Base-by-base conservation (phyloP, 2,329 filamentous ascomycete genomes). In the Cryphonectria parasitica region DNA sequence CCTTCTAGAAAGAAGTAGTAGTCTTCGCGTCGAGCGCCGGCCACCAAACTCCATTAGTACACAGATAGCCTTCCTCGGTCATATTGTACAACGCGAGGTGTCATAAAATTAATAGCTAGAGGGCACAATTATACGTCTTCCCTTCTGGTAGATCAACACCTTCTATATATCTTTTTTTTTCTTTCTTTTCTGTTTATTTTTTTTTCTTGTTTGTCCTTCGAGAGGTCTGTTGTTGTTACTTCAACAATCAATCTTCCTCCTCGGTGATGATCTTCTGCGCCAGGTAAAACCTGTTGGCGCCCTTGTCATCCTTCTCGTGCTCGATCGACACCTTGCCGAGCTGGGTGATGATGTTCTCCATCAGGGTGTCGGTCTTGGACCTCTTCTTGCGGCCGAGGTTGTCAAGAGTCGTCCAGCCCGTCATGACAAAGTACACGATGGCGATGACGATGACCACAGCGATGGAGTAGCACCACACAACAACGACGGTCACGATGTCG, bases 341-440 rank as follows among this genome's bases (percentile, higher is more conserved):
- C 74, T 89, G 87, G 62, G 84, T 86, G 76, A 91, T 86, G 81
- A 90, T 88, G 82, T 90, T 90, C 85, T 90, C 89, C 79, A 90
- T 87, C 74, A 87, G 83, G 74, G 87, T 89, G 78, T 90, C 88
- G 81, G 87, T 86, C 76, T 83, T 81, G 77, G 82, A 85, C 75
- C 89, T 86, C 81, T 88, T 85, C 82, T 88, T 87, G 79, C 89
- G 87, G 72, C 89, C 89, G 56, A 91, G 84, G 78, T 90, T 84
- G 77, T 88, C 85, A 74, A 91, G 84, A 82, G 83, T 86, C 41
- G 80, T 75, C 75, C 89, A 85, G 77, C 83, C 82, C 82, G 89
- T 89, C 75, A 90, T 84, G 60, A 89, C 78, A 79, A 84, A 87
- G 83, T 91, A 91, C 72, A 89, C 87, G 76, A 90, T 88, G 75